Conservation (phyloP, 768 basidiomycete genomes). For the Gloeopeniophorella convolvens region DNA sequence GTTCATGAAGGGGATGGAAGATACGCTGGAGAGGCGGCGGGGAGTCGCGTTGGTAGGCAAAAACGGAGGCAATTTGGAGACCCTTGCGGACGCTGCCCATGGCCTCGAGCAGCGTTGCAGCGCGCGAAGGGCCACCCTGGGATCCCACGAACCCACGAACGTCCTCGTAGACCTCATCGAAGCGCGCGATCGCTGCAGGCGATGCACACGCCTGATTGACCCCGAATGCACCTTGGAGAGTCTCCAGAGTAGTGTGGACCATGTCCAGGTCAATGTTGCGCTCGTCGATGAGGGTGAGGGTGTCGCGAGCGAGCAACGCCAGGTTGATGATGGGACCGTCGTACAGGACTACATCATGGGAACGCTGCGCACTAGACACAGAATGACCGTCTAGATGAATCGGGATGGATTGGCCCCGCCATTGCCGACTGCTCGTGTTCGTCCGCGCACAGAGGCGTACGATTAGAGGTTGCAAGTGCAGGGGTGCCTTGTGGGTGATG, state of each 20-base stretch:
- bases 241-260: slow-evolving; percentile 2
- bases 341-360: not conserved
- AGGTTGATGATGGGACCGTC: slow-evolving; percentile 3
- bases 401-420: not conserved
- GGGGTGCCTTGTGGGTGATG: not conserved
- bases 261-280: not conserved
- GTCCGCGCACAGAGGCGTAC: not conserved
- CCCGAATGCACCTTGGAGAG: not conserved
- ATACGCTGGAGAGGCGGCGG: too few species aligned
- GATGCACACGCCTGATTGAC: not conserved
- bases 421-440: not conserved
- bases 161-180: slow-evolving; percentile 2
- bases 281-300: not conserved
- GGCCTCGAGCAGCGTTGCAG: too few species aligned
- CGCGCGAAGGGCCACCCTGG: too few species aligned
- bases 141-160: too few species aligned
- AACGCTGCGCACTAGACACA: too few species aligned
- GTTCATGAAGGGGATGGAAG: too few species aligned
- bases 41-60: too few species aligned
- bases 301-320: not conserved
- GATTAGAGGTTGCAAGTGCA: not conserved
- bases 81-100: too few species aligned
- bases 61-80: too few species aligned
- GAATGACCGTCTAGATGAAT: not conserved
- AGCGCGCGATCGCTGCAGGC: not conserved